These are phyloP conservation scores for Raddia distichophylla DNA, from an alignment of 176 grass and related monocot species.

Conservation along the genomic window DNA sequence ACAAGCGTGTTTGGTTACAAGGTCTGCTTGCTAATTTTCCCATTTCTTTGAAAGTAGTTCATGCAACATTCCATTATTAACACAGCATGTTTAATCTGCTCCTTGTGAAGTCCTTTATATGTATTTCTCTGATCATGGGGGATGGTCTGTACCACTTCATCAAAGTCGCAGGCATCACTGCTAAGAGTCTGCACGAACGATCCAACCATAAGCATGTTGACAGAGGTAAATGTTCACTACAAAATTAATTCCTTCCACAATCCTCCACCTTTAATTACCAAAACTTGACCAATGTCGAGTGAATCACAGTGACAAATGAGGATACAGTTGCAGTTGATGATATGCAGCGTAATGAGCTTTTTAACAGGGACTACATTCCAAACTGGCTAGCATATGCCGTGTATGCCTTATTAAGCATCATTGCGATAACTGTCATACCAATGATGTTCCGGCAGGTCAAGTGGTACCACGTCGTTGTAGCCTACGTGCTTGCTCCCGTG, in stretches of 20 bases:
- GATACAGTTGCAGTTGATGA: constrained; percentile 40
- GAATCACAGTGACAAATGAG: constrained; percentile 47
- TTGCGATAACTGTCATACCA: constrained; percentile 49
- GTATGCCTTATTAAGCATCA: constrained; percentile 57
- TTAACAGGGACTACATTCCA: constrained; percentile 61
- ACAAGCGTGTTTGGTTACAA: constrained; percentile 90
- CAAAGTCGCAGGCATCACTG: constrained; percentile 60
- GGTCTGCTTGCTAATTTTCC: constrained; percentile 46
- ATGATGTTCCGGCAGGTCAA: constrained; percentile 70
- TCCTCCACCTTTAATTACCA: neutral
- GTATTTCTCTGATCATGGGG: constrained; percentile 81
- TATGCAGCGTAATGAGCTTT: constrained; percentile 60
- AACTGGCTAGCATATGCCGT: constrained; percentile 64
- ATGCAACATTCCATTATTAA: neutral
- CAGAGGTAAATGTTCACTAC: constrained; percentile 38
- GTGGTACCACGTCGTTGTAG: constrained; percentile 86
- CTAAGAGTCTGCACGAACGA: constrained; percentile 51
- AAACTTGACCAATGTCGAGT: neutral
- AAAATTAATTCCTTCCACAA: neutral
- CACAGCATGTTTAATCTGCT: neutral
- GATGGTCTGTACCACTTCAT: constrained; percentile 89
- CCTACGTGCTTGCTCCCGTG: constrained; percentile 70
- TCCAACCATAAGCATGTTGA: constrained; percentile 38
- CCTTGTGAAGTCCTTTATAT: constrained; percentile 67
- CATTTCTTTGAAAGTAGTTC: neutral